Conservation (phyloP, 257 asterid genomes). For the Salvia rosmarinus region DNA sequence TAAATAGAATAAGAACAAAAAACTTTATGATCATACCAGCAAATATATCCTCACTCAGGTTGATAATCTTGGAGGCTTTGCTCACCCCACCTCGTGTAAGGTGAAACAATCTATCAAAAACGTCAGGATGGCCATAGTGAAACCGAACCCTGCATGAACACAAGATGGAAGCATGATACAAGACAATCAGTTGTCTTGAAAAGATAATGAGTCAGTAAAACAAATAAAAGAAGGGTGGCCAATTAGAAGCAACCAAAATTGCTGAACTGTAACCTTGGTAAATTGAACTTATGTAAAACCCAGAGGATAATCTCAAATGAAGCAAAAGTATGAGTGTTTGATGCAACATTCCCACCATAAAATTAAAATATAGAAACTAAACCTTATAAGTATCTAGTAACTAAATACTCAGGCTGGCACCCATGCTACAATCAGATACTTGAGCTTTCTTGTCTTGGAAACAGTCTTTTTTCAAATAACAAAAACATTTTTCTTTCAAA, state of each 20-base stretch:
- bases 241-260: neutral
- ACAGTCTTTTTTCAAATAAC: neutral
- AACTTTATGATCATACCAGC: slow-evolving; percentile 61
- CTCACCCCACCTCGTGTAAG: slow-evolving; percentile 98
- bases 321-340: neutral
- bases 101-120: slow-evolving; percentile 94
- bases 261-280: neutral
- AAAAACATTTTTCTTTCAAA: neutral
- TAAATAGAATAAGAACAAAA: neutral
- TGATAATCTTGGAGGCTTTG: slow-evolving; percentile 92
- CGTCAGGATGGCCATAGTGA: slow-evolving; percentile 99
- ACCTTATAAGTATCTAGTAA: neutral
- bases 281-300: neutral
- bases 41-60: slow-evolving; percentile 94
- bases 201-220: slow-evolving; percentile 4
- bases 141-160: slow-evolving; percentile 81
- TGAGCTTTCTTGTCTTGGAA: neutral
- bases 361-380: slow-evolving; percentile 2
- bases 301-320: neutral
- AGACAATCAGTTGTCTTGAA: slow-evolving; percentile 21
- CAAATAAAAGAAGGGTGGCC: neutral
- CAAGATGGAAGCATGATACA: slow-evolving; percentile 18
- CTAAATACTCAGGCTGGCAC: neutral
- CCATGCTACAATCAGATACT: neutral
- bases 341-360: neutral